Evolutionary conservation across 2,329 filamentous ascomycete species (phyloP), one percentile per base, ranked within the genome.

Genomic region (Pseudogymnoascus sp.): DNA sequence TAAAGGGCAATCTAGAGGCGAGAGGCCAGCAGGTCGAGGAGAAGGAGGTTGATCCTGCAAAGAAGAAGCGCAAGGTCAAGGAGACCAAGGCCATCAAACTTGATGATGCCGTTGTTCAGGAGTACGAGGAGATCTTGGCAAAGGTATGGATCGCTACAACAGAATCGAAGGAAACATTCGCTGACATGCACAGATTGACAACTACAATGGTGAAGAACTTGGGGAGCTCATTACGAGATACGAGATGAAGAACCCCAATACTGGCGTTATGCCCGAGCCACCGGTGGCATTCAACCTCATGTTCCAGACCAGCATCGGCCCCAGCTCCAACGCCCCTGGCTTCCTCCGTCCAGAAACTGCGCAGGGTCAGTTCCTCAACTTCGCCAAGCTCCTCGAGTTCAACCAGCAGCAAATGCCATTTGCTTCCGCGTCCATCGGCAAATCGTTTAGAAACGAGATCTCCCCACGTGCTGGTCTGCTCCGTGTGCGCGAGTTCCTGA

Each of bases 361-460:
- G 3, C 95, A 99, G 82, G 95, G 95, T 68, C 95, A 99, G 78
- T 99, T 99, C 79, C 81, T 97, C 68, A 97, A 96, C 78, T 99
- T 99, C 76, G 86, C 89, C 70, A 97, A 97, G 81, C 86, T 99
- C 56, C 87, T 97, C 64, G 93, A 97, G 69, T 97, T 93, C 82
- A 97, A 97, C 81, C 90, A 96, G 77, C 86, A 91, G 72, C 83
- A 88, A 70, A 96, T 99, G 90, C 95, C 95, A 25, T 97, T 99
- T 73, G 95, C 95, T 12, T 97, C 93, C 60, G 95, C 95, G 56
- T 96, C 91, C 40, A 96, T 99, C 74, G 95, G 95, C 77, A 96
- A 96, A 78, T 97, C 93, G 1, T 97, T 96, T 84, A 87, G 95
- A 72, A 99, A 99, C 75, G 95, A 99, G 75, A 97, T 99, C 70